Percentiles rank a stretch among this genome's conserved stretches.
Conservation (phyloP, 129 eudicot species). For the Pittosporum tobira region DNA sequence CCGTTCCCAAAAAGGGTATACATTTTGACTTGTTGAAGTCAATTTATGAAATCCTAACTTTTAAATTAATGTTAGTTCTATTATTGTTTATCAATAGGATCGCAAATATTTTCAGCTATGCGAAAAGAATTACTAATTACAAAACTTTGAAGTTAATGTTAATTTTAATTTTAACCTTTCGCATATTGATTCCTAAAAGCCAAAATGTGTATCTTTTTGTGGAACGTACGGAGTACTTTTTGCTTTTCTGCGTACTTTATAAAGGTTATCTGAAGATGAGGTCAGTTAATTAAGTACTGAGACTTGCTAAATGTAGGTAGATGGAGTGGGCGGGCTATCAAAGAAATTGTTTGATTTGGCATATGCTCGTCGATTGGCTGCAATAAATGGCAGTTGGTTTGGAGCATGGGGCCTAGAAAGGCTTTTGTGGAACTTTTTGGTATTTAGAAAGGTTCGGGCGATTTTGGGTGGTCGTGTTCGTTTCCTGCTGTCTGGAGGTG, state of each 20-base stretch:
- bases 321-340: constrained; percentile 75
- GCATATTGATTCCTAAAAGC: too few relatives aligned
- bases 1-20: too few relatives aligned
- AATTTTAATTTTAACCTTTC: too few relatives aligned
- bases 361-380: constrained; percentile 66
- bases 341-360: constrained; percentile 72
- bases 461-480: constrained; percentile 93
- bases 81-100: too few relatives aligned
- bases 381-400: constrained; percentile 92
- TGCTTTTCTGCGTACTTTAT: not conserved
- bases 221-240: not conserved
- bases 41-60: too few relatives aligned
- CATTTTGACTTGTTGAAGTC: too few relatives aligned
- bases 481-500: constrained; percentile 87
- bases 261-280: constrained; percentile 1
- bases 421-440: constrained; percentile 68
- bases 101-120: too few relatives aligned
- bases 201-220: not conserved
- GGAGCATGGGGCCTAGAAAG: constrained; percentile 94
- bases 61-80: too few relatives aligned
- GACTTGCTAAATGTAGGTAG: constrained; percentile 53
- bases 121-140: too few relatives aligned
- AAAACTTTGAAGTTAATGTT: too few relatives aligned
- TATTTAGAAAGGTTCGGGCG: constrained; percentile 72
- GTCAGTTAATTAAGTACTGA: not conserved